These are phyloP conservation scores for Ustilaginoidea virens DNA, from an alignment of 2,329 filamentous ascomycete species.

Conservation along the genomic window DNA sequence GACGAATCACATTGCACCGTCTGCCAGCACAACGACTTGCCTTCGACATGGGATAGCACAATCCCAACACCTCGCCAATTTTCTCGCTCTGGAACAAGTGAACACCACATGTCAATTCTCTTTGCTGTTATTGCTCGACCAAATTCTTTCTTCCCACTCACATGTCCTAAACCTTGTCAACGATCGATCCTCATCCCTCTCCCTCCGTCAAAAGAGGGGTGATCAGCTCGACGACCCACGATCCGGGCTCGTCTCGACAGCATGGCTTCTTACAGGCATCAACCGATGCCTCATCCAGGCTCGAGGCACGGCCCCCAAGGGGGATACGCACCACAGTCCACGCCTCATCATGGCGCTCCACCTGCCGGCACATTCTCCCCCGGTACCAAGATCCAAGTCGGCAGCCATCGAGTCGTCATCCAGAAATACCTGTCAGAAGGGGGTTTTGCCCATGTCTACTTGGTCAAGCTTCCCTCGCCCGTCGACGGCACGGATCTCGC, in stretches of 20 bases:
- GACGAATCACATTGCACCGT: no score
- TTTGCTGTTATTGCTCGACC: no score
- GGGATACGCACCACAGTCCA: slow-evolving; percentile 24
- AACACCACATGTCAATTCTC: background rate
- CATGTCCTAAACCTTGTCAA: background rate
- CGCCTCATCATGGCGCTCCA: slow-evolving; percentile 16
- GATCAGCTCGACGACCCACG: background rate
- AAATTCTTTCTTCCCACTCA: background rate
- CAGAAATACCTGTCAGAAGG: slow-evolving; percentile 97
- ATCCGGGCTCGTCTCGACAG: slow-evolving; percentile 2
- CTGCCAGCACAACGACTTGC: no score
- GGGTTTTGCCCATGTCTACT: slow-evolving; percentile 95
- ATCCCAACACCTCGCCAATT: no score
- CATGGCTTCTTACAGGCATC: slow-evolving; percentile 23
- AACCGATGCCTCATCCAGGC: slow-evolving; percentile 13
- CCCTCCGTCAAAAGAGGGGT: no score
- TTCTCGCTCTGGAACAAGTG: no score
- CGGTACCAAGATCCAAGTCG: slow-evolving; percentile 93
- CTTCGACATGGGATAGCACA: no score
- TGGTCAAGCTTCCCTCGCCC: slow-evolving; percentile 70
- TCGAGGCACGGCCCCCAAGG: slow-evolving; percentile 22
- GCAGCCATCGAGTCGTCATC: slow-evolving; percentile 80
- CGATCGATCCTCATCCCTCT: background rate
- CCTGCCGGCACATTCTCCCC: slow-evolving; percentile 81
- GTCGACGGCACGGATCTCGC: slow-evolving; percentile 66